Percentiles rank a stretch among this genome's conserved stretches.
phyloP scores from a whole-genome alignment of 1,284 basidiomycete genomes.

The Puccinia horiana region DNA sequence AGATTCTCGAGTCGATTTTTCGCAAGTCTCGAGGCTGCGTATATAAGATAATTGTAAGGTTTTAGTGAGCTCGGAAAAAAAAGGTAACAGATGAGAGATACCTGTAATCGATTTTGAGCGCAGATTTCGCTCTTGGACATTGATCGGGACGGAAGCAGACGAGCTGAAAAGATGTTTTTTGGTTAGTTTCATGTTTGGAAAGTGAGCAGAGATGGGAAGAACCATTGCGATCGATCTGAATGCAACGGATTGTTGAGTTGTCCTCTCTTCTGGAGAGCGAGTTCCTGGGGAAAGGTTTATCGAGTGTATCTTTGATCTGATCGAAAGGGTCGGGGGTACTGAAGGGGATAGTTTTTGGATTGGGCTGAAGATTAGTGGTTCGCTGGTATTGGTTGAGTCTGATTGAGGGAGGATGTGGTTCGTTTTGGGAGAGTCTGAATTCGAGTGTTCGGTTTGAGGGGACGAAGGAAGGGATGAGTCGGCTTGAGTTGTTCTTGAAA shows the following conservation, averaged over 20 bases:
- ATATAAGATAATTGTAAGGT: background rate
- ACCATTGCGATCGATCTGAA: constrained; percentile 34
- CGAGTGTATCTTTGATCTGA: background rate
- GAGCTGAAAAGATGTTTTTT: background rate
- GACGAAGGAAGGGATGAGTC: constrained; percentile 35
- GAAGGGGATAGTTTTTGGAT: background rate
- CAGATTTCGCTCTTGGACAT: constrained; percentile 75
- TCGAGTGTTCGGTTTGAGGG: constrained; percentile 35
- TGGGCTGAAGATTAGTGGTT: background rate
- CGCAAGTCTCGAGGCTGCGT: constrained; percentile 88
- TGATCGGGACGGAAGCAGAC: background rate
- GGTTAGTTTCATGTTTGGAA: background rate
- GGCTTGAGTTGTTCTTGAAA: background rate
- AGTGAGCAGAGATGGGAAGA: background rate
- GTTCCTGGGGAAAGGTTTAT: background rate
- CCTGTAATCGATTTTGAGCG: constrained; percentile 80
- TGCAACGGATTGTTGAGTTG: constrained; percentile 20
- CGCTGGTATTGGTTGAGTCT: background rate
- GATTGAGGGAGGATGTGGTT: background rate
- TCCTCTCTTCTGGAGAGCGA: constrained; percentile 23
- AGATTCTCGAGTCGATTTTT: constrained; percentile 91
- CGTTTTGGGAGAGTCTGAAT: constrained; percentile 3
- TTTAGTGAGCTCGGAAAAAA: constrained; percentile 48
- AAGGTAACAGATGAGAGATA: constrained; percentile 61
- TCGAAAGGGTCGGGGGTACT: background rate